Conservation (phyloP, 805 yeast species). For the Lachancea meyersii region DNA sequence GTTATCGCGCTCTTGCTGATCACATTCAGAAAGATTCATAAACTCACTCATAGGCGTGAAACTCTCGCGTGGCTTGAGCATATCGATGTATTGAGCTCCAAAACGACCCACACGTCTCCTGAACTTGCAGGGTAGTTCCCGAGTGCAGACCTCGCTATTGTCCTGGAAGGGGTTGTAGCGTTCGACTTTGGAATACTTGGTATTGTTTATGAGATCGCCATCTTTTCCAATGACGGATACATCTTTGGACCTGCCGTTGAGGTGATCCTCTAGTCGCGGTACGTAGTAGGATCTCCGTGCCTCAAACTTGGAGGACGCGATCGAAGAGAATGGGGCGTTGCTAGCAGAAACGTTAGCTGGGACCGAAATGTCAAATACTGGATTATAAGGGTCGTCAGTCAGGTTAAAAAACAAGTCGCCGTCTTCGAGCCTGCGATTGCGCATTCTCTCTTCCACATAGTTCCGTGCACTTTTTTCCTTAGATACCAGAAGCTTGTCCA, state of each 20-base stretch:
- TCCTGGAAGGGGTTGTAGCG: conserved; percentile 33
- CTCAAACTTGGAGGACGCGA: conserved; percentile 62
- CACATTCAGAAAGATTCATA: conserved; percentile 35
- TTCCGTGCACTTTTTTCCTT: conserved; percentile 71
- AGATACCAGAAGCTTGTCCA: conserved; percentile 63
- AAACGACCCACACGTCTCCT: conserved; percentile 72
- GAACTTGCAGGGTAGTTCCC: conserved; percentile 47
- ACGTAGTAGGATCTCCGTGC: conserved; percentile 52
- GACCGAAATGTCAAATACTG: conserved; percentile 64
- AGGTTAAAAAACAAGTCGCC: conserved; percentile 76
- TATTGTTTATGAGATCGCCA: conserved; percentile 28
- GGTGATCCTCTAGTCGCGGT: conserved; percentile 26
- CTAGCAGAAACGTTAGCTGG: conserved; percentile 48
- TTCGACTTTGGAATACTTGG: conserved; percentile 32
- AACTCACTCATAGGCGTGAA: conserved; percentile 37
- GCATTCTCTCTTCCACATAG: conserved; percentile 81
- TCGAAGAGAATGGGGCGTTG: conserved; percentile 76
- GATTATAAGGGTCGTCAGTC: conserved; percentile 82
- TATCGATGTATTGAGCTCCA: conserved; percentile 66
- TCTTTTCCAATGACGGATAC: conserved; percentile 22
- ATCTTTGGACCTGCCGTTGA: conserved; percentile 26
- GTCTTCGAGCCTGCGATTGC: conserved; percentile 56
- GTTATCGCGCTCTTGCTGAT: conserved; percentile 22
- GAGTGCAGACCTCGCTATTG: conserved; percentile 30
- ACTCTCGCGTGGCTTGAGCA: conserved; percentile 47